Base-by-base conservation (phyloP, 768 basidiomycete species). In the Agaricus bisporus region DNA sequence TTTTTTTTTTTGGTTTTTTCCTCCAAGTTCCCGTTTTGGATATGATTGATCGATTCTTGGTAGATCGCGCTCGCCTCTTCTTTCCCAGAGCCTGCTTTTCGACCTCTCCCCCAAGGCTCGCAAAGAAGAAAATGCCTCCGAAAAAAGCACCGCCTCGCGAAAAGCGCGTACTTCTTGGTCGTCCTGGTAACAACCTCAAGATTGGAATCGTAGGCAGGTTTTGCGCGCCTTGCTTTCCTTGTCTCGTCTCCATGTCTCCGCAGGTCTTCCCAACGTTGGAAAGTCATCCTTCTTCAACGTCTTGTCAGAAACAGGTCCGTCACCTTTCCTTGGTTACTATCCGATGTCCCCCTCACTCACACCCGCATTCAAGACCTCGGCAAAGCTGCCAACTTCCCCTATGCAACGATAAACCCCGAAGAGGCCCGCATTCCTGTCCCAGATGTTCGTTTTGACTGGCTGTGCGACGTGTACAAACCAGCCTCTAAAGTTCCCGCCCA, bases 241-340 rank as follows among this genome's bases (percentile, higher is more conserved):
- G 57, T 35, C 59, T 56, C 51, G 46, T 59, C 49, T 56, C 64
- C 45, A 66, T 56, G 57, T 55, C 62, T 8, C 56, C 43, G 43
- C 48, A 93, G 90, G 91, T 67, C 71, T 97, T 38, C 94, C 95
- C 49, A 98, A 99, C 68, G 95, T 98, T 61, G 97, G 97, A 58
- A 98, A 99, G 71, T 94, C 91, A 0, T 97, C 94, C n/a, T 95
- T 98, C 72, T 99, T 99, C 83, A 99, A 99, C 70, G 88, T 79
- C 37, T 81, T 98, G 49, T 95, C 95, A 29, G 82, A 94, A 62
- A 92, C 91, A 57, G 91, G 91, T 91, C 29, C 39, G 80, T 66
- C 54, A n/a, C 48, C 29, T 32, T 32, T 49, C 17, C 38, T 11
- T 41, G 46, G 26, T 26, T 43, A 18, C 28, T 28, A 26, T 17